Percentiles rank a stretch among this genome's conserved stretches.
Evolutionary conservation across 2,329 filamentous ascomycete species (phyloP).

Genomic region (Trichoderma atroviride): DNA sequence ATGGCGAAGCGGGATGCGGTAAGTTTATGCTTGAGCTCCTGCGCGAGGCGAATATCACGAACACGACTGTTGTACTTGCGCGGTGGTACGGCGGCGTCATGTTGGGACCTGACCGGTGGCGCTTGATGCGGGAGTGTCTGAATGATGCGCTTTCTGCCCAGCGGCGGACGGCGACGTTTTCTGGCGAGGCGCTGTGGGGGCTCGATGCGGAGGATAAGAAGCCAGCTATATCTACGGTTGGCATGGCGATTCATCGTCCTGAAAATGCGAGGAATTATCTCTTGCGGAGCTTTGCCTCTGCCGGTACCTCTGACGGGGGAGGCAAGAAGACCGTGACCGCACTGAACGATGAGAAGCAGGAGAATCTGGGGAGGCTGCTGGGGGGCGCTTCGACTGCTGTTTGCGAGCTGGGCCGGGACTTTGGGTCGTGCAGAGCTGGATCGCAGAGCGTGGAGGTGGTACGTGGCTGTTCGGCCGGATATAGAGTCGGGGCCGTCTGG

Average conservation of each 20-base stretch:
- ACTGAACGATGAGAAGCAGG: constrained; percentile 63
- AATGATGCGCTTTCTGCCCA: constrained; percentile 57
- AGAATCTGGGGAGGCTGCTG: constrained; percentile 70
- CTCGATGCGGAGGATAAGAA: constrained; percentile 58
- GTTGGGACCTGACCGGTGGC: constrained; percentile 64
- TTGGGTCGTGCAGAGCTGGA: constrained; percentile 70
- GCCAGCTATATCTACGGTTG: constrained; percentile 44
- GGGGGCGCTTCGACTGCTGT: constrained; percentile 73
- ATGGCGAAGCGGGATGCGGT: constrained; percentile 64
- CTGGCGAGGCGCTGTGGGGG: constrained; percentile 62
- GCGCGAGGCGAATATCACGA: constrained; percentile 52
- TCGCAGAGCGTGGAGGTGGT: constrained; percentile 79
- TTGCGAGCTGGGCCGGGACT: constrained; percentile 71
- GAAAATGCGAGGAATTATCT: constrained; percentile 66
- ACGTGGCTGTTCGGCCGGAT: constrained; percentile 73
- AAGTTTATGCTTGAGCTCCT: constrained; percentile 58
- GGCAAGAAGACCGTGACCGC: constrained; percentile 55
- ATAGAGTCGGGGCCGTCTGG: constrained; percentile 74
- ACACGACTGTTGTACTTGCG: constrained; percentile 61
- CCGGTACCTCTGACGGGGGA: constrained; percentile 29
- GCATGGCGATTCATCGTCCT: constrained; percentile 74
- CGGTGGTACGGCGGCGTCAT: constrained; percentile 66
- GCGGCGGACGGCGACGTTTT: constrained; percentile 42
- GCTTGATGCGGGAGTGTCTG: constrained; percentile 61
- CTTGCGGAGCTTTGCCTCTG: constrained; percentile 60